Evolutionary conservation across 208 protist genomes (phyloP).

Genomic region (Balamuthia mandrillaris): DNA sequence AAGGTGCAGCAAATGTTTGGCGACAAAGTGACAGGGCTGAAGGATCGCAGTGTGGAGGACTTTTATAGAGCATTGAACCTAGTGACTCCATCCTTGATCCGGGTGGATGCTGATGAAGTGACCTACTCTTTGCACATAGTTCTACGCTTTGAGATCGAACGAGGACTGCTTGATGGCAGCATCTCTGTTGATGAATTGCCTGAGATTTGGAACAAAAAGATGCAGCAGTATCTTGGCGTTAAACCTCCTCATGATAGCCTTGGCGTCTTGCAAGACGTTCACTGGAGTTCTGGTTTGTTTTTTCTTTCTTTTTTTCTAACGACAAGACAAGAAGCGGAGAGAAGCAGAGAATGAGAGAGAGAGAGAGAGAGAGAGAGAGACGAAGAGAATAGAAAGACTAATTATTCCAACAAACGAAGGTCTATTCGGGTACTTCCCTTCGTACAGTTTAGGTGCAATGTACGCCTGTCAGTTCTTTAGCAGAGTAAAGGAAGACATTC

Average conservation of each 20-base stretch:
- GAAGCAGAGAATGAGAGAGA: not conserved
- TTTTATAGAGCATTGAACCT: not conserved
- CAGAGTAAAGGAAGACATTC: not conserved
- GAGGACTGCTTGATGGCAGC: not conserved
- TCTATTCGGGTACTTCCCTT: not conserved
- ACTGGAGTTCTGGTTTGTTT: not conserved
- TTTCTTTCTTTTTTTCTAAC: no score
- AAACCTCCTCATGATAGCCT: not conserved
- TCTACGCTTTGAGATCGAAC: constrained; percentile 2
- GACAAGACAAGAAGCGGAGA: no score
- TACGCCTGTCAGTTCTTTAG: constrained; percentile 6
- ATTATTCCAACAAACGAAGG: not conserved
- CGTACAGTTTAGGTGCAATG: constrained; percentile 21
- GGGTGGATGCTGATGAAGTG: constrained; percentile 12
- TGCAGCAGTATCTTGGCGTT: not conserved
- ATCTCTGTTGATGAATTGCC: not conserved
- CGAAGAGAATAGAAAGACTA: not conserved
- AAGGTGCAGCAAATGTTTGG: no score
- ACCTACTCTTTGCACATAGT: constrained; percentile 9
- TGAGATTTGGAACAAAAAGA: constrained; percentile 7
- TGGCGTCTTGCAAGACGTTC: not conserved
- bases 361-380: not conserved
- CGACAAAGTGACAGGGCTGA: no score
- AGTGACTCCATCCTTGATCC: not conserved
- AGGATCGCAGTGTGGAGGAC: not conserved